phyloP scores from a whole-genome alignment of 331 rosid genomes.

The Rhamnella rubrinervis region DNA sequence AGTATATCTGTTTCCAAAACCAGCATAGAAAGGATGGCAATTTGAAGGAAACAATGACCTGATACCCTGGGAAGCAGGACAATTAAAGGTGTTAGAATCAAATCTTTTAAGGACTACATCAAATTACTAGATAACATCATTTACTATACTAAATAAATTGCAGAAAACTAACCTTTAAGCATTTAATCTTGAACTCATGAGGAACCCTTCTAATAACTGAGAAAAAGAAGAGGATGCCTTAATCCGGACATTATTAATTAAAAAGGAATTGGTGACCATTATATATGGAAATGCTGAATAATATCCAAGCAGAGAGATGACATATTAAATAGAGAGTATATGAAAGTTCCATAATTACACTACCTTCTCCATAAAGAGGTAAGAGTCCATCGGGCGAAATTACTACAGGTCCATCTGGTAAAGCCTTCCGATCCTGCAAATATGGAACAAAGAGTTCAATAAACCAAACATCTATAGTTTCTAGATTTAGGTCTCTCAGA shows the following conservation, averaged over 20 bases:
- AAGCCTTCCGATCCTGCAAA: slow-evolving; percentile 79
- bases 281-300: background rate
- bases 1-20: slow-evolving; percentile 95
- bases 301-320: background rate
- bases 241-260: background rate
- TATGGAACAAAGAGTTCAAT: slow-evolving; percentile 22
- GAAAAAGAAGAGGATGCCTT: slow-evolving; percentile 19
- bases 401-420: slow-evolving; percentile 96
- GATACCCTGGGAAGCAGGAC: slow-evolving; percentile 5
- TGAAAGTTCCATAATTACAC: slow-evolving; percentile 7
- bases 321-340: background rate
- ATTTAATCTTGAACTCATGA: slow-evolving; percentile 93
- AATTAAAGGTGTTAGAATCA: background rate
- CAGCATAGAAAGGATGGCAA: slow-evolving; percentile 94
- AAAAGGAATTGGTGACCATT: background rate
- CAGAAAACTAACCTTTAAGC: slow-evolving; percentile 78
- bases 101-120: background rate
- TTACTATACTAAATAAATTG: background rate
- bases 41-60: slow-evolving; percentile 60
- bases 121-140: background rate
- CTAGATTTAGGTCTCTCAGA: background rate
- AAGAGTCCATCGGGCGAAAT: slow-evolving; percentile 97
- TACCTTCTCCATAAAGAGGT: slow-evolving; percentile 96
- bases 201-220: slow-evolving; percentile 63
- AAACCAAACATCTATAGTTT: slow-evolving; percentile 9